Conservation (phyloP, 345 rosid genomes). For the Erysimum cheiranthoides region DNA sequence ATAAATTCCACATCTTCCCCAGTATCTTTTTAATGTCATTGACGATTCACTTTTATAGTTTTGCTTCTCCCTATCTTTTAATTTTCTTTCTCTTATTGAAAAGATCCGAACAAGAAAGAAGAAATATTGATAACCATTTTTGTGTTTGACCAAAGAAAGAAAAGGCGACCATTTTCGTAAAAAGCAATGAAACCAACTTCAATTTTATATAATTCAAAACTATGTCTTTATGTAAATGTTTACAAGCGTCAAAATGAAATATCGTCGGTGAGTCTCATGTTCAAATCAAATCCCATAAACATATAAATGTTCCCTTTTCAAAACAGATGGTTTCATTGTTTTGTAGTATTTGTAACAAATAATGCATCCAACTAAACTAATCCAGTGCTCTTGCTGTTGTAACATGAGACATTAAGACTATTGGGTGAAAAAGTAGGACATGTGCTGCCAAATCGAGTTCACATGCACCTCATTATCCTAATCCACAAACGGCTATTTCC, state of each 20-base stretch:
- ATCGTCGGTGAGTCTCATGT: background rate
- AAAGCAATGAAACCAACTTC: background rate
- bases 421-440: constrained; percentile 17
- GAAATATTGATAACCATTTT: too few relatives aligned
- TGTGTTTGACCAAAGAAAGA: too few relatives aligned
- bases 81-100: too few relatives aligned
- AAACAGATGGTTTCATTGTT: background rate
- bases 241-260: background rate
- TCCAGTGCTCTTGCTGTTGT: too few relatives aligned
- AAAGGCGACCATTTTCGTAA: background rate
- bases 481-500: constrained; percentile 10
- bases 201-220: too few relatives aligned
- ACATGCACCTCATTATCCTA: constrained; percentile 30
- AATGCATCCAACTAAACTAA: too few relatives aligned
- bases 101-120: too few relatives aligned
- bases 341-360: background rate
- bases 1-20: background rate
- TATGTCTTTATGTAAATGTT: too few relatives aligned
- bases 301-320: constrained; percentile 2
- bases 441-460: constrained; percentile 36
- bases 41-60: too few relatives aligned
- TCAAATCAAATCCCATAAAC: background rate
- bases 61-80: too few relatives aligned
- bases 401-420: constrained; percentile 5
- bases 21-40: too few relatives aligned